Evolutionary conservation across 169 alveolate species (phyloP).

Genomic region (Plasmodium fragile): DNA sequence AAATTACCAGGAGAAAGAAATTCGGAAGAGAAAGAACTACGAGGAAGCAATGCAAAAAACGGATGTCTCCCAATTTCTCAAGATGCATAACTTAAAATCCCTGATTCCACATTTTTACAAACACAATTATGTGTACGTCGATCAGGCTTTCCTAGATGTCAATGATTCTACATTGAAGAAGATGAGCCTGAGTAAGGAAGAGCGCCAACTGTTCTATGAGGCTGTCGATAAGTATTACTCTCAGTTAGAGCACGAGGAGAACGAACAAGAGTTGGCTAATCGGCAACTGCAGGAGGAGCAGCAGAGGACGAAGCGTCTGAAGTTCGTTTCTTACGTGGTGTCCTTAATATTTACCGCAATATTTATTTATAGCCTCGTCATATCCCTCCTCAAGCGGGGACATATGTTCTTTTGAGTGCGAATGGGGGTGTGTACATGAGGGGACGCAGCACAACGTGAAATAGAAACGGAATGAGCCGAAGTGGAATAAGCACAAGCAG

Average conservation of each 20-base stretch:
- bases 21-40: constrained; percentile 47
- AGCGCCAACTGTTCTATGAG: constrained; percentile 22
- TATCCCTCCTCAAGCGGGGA: constrained; percentile 28
- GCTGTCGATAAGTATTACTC: constrained; percentile 27
- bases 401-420: constrained; percentile 26
- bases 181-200: constrained; percentile 52
- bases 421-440: not conserved
- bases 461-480: not conserved
- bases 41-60: constrained; percentile 73
- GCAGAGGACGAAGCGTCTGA: constrained; percentile 31
- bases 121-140: constrained; percentile 66
- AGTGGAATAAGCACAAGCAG: not conserved
- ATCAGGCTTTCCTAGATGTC: constrained; percentile 40
- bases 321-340: constrained; percentile 54
- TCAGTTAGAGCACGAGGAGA: constrained; percentile 25
- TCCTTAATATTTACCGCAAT: constrained; percentile 40
- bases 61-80: constrained; percentile 71
- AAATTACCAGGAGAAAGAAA: constrained; percentile 66
- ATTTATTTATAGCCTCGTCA: constrained; percentile 62
- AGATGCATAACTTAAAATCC: constrained; percentile 31
- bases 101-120: constrained; percentile 47
- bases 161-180: constrained; percentile 44
- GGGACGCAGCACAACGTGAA: not conserved
- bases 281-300: constrained; percentile 55
- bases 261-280: constrained; percentile 24